Evolutionary conservation across 2,329 filamentous ascomycete genomes (phyloP).

Genomic region (Paracoccidioides brasiliensis): DNA sequence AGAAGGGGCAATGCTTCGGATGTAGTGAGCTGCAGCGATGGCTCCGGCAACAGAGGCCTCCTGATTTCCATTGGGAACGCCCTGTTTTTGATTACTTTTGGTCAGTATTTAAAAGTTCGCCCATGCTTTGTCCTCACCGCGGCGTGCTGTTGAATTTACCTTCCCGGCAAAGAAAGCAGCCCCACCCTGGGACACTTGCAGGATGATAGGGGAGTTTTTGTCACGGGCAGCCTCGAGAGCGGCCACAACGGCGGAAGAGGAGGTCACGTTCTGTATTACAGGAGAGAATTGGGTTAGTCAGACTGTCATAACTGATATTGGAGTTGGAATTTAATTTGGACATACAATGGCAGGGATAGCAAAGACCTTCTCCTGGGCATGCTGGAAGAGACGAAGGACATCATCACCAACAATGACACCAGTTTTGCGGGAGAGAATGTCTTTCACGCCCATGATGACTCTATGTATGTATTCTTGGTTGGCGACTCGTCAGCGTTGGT

Average conservation of each 20-base stretch:
- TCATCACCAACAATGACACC: constrained; percentile 57
- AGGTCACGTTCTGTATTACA: constrained; percentile 62
- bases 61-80: constrained; percentile 71
- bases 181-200: constrained; percentile 88
- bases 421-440: constrained; percentile 49
- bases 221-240: constrained; percentile 91
- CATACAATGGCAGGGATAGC: constrained; percentile 70
- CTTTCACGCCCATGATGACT: constrained; percentile 33
- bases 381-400: constrained; percentile 65
- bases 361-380: constrained; percentile 75
- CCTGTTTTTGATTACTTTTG: constrained; percentile 29
- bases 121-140: too few relatives aligned
- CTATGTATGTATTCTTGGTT: neutral
- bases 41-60: constrained; percentile 77
- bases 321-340: constrained; percentile 4
- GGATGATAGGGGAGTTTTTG: constrained; percentile 78
- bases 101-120: neutral
- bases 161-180: constrained; percentile 87
- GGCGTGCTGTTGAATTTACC: constrained; percentile 30
- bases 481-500: neutral
- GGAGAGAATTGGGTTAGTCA: constrained; percentile 5
- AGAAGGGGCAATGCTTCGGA: constrained; percentile 70
- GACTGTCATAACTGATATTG: neutral
- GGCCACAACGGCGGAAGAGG: constrained; percentile 73
- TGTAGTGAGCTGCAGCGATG: constrained; percentile 83